Conservation (phyloP, 2,329 filamentous ascomycete species). For the Aaosphaeria arxii region DNA sequence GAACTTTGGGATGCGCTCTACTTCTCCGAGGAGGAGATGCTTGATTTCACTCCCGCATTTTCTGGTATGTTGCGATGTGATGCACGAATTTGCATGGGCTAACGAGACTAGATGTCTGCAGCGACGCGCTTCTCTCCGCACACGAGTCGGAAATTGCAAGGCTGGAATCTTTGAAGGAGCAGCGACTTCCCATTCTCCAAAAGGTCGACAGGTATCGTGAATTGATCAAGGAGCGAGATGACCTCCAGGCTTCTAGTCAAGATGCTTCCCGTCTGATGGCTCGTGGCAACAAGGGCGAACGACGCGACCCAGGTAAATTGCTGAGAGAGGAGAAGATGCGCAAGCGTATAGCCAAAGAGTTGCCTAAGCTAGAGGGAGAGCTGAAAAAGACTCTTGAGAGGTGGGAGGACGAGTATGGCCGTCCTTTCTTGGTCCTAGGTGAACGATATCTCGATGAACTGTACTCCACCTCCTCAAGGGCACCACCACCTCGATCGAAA, state of each 20-base stretch:
- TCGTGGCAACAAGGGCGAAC: conserved; percentile 89
- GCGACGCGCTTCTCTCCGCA: conserved; percentile 88
- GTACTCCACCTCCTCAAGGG: conserved; percentile 60
- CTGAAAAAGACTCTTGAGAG: conserved; percentile 74
- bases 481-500: conserved; percentile 66
- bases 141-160: conserved; percentile 88
- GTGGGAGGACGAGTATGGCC: conserved; percentile 93
- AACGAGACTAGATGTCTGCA: conserved; percentile 70
- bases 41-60: conserved; percentile 95
- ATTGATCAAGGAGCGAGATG: conserved; percentile 80
- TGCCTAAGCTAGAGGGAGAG: conserved; percentile 88
- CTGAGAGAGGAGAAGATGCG: conserved; percentile 97
- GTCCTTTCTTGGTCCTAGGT: conserved; percentile 89
- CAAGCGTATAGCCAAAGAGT: conserved; percentile 92
- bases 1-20: conserved; percentile 94
- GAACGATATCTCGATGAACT: conserved; percentile 85
- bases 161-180: conserved; percentile 77
- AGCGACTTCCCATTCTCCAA: conserved; percentile 78
- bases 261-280: conserved; percentile 92
- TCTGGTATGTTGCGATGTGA: conserved; percentile 46
- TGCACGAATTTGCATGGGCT: not conserved
- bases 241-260: conserved; percentile 85
- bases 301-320: conserved; percentile 88
- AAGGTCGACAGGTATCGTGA: conserved; percentile 81
- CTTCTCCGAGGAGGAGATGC: conserved; percentile 97